Percentiles rank a stretch among this genome's conserved stretches.
Conservation (phyloP, 352 stramenopile genomes). For the Globisporangium solare region DNA sequence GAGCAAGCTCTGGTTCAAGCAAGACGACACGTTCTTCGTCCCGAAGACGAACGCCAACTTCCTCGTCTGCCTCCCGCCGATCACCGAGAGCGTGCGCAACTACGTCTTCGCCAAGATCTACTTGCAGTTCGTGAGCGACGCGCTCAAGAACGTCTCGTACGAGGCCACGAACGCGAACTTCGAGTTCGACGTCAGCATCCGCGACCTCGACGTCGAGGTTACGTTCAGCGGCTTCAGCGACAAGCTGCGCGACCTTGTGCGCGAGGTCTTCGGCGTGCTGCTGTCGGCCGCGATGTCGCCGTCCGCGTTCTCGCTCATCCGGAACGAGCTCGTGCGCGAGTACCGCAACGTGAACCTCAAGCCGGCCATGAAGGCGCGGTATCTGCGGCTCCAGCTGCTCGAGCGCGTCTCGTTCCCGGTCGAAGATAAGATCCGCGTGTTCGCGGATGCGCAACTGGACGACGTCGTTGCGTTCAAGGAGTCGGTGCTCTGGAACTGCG, state of each 20-base stretch:
- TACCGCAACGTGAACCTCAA: slow-evolving; percentile 71
- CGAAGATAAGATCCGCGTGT: slow-evolving; percentile 47
- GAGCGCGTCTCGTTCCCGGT: slow-evolving; percentile 52
- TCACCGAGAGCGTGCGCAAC: slow-evolving; percentile 35
- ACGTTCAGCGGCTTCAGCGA: slow-evolving; percentile 73
- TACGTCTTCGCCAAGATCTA: slow-evolving; percentile 66
- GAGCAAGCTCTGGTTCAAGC: slow-evolving; percentile 78
- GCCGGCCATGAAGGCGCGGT: slow-evolving; percentile 55
- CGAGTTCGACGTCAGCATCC: slow-evolving; percentile 45
- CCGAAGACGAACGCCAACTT: slow-evolving; percentile 70
- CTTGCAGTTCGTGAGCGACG: slow-evolving; percentile 55
- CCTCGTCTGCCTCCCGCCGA: slow-evolving; percentile 45
- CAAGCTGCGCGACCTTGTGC: slow-evolving; percentile 49
- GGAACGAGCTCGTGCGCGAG: slow-evolving; percentile 54
- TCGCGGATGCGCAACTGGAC: slow-evolving; percentile 23
- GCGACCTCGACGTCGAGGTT: slow-evolving; percentile 62
- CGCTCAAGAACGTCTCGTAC: slow-evolving; percentile 61
- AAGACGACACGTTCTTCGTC: slow-evolving; percentile 52
- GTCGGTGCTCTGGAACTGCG: slow-evolving; percentile 19
- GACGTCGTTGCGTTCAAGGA: slow-evolving; percentile 28
- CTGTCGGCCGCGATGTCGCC: slow-evolving; percentile 26
- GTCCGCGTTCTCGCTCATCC: slow-evolving; percentile 37
- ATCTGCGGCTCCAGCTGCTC: slow-evolving; percentile 66
- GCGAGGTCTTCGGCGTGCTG: slow-evolving; percentile 39
- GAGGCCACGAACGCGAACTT: slow-evolving; percentile 60